Percentiles rank a stretch among this genome's conserved stretches.
Evolutionary conservation across 2,329 filamentous ascomycete species (phyloP).

Genomic region (Sporothrix globosa): DNA sequence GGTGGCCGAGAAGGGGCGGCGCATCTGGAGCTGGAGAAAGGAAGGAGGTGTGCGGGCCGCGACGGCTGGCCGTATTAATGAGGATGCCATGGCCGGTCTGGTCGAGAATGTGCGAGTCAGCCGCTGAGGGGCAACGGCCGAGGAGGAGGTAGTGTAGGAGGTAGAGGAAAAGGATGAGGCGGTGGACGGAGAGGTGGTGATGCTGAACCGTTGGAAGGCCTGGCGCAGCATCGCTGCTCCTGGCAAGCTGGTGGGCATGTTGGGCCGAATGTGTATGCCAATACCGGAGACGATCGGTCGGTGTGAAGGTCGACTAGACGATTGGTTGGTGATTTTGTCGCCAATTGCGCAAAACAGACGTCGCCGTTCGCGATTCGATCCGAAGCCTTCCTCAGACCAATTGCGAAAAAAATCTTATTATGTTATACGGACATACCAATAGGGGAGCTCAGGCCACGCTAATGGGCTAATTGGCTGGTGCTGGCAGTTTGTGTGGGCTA

Average conservation of each 20-base stretch:
- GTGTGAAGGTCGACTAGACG: neutral
- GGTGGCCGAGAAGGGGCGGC: slow-evolving; percentile 75
- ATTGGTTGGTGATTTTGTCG: slow-evolving; percentile 6
- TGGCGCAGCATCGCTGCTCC: slow-evolving; percentile 48
- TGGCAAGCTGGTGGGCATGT: slow-evolving; percentile 45
- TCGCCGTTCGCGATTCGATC: neutral
- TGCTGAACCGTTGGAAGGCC: slow-evolving; percentile 56
- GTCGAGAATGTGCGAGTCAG: slow-evolving; percentile 29
- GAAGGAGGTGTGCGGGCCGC: slow-evolving; percentile 33
- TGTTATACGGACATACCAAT: slow-evolving; percentile 7
- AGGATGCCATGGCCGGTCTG: neutral
- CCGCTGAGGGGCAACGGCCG: slow-evolving; percentile 1
- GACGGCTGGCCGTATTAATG: slow-evolving; percentile 12
- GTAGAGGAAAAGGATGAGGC: neutral
- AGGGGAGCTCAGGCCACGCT: slow-evolving; percentile 22
- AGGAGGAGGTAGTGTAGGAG: neutral
- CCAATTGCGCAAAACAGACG: slow-evolving; percentile 1
- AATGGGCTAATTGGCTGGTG: slow-evolving; percentile 6
- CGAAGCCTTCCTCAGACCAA: neutral
- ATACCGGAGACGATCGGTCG: neutral
- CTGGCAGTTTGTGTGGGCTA: neutral
- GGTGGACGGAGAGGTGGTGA: slow-evolving; percentile 38
- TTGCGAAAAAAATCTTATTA: slow-evolving; percentile 21
- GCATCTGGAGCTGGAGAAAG: slow-evolving; percentile 17
- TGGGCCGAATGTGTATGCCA: neutral